A percentile compares a stretch with the other conserved stretches of the same genome.
These are phyloP conservation scores for Microbotryum silenes-acaulis DNA, from an alignment of 1,284 basidiomycete genomes.

Conservation along the genomic window DNA sequence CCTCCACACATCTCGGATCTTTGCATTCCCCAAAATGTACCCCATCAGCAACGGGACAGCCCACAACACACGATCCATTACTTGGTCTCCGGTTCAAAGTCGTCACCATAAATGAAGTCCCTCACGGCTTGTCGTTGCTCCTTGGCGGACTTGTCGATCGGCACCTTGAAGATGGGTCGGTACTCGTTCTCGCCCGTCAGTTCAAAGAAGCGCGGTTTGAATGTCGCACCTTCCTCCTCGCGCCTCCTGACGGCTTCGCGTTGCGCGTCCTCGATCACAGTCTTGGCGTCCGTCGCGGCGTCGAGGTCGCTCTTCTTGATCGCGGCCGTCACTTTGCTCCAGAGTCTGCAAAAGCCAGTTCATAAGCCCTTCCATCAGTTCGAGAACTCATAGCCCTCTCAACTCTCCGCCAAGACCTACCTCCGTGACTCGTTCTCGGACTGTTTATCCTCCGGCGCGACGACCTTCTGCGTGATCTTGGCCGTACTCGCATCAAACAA, in stretches of 20 bases:
- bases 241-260: conserved; percentile 67
- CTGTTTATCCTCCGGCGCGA: conserved; percentile 76
- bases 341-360: conserved; percentile 51
- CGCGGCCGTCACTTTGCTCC: conserved; percentile 76
- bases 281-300: conserved; percentile 83
- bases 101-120: conserved; percentile 50
- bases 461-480: conserved; percentile 69
- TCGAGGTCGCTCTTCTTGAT: conserved; percentile 87
- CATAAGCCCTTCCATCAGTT: background rate
- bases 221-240: conserved; percentile 64
- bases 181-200: conserved; percentile 55
- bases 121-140: conserved; percentile 56
- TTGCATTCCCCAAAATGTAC: background rate
- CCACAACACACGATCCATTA: background rate
- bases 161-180: conserved; percentile 60
- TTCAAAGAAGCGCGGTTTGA: conserved; percentile 73
- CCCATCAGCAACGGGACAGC: background rate
- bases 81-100: conserved; percentile 18
- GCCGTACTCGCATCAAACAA: conserved; percentile 77
- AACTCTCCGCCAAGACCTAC: conserved; percentile 43
- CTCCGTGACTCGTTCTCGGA: conserved; percentile 82
- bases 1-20: background rate
- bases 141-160: conserved; percentile 53
- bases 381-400: background rate
- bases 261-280: conserved; percentile 82